These are phyloP conservation scores for Cladosporium sp. DNA, from an alignment of 2,329 filamentous ascomycete species.

Conservation along the genomic window DNA sequence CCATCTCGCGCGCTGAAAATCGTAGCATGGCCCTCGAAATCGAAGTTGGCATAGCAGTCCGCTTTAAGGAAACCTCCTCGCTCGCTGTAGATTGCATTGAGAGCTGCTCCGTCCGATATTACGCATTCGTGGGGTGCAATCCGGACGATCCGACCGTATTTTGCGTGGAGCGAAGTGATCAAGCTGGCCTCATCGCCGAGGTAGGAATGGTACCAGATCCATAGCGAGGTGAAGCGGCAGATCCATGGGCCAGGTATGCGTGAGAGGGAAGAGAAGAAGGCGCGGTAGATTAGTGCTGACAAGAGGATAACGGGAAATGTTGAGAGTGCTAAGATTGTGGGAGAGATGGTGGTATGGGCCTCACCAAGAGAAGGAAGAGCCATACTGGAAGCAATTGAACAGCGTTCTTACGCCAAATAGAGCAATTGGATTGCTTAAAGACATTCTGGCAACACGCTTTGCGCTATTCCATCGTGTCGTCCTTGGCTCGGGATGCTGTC, in stretches of 20 bases:
- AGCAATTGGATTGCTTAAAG: not conserved
- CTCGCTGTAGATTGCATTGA: slow-evolving; percentile 53
- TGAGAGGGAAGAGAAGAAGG: slow-evolving; percentile 33
- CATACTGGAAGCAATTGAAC: not conserved
- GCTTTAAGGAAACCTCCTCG: slow-evolving; percentile 20
- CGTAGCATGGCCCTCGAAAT: slow-evolving; percentile 20
- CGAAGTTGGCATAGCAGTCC: slow-evolving; percentile 19
- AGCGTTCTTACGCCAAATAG: no score
- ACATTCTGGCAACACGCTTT: not conserved
- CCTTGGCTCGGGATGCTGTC: slow-evolving; percentile 1
- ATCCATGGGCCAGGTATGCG: slow-evolving; percentile 30
- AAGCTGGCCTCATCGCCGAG: slow-evolving; percentile 24
- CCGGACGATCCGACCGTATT: slow-evolving; percentile 65
- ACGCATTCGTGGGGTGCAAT: slow-evolving; percentile 73
- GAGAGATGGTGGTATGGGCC: not conserved
- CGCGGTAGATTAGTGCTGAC: slow-evolving; percentile 24
- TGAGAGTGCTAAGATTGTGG: not conserved
- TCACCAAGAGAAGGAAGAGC: not conserved
- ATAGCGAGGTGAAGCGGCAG: slow-evolving; percentile 26
- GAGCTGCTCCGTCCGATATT: slow-evolving; percentile 65
- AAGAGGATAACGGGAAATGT: slow-evolving; percentile 1
- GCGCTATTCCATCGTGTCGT: not conserved
- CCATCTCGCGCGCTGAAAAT: slow-evolving; percentile 40
- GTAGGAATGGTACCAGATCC: slow-evolving; percentile 28
- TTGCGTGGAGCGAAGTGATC: slow-evolving; percentile 53